These are phyloP conservation scores for Apiospora kogelbergensis DNA, from an alignment of 2,329 filamentous ascomycete genomes.

Conservation along the genomic window DNA sequence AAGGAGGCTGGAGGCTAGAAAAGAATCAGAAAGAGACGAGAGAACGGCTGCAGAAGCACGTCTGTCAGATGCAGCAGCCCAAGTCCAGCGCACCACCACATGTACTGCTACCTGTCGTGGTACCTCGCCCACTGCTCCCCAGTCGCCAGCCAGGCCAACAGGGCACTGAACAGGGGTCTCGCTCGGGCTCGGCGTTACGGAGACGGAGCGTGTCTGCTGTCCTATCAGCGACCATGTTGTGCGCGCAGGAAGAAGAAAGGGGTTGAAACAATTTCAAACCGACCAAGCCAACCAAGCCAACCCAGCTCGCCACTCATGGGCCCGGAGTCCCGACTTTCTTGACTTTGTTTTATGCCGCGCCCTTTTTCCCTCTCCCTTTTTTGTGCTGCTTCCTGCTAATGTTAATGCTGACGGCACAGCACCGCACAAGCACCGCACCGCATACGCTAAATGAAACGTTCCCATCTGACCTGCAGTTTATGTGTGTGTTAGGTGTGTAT, in stretches of 20 bases:
- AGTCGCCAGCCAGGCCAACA: not conserved
- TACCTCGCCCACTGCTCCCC: not conserved
- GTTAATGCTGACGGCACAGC: no score
- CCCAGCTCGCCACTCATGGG: not conserved
- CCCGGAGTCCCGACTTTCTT: not conserved
- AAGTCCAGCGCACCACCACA: no score
- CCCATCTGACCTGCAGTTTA: not conserved
- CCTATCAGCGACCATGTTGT: not conserved
- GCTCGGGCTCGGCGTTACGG: not conserved
- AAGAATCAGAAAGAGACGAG: no score
- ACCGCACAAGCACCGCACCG: not conserved
- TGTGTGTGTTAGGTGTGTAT: no score
- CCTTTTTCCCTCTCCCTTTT: no score
- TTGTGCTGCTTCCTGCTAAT: no score
- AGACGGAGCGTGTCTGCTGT: no score
- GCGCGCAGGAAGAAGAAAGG: not conserved
- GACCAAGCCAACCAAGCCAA: not conserved
- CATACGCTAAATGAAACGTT: not conserved
- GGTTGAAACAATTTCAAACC: slow-evolving; percentile 2
- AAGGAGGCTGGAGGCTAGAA: not conserved
- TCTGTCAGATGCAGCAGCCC: no score
- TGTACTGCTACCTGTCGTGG: not conserved
- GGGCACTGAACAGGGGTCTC: not conserved
- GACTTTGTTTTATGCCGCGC: not conserved
- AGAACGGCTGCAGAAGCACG: not conserved